phyloP scores from a whole-genome alignment of 805 yeast species.

The Wickerhamomyces chaumierensis region DNA sequence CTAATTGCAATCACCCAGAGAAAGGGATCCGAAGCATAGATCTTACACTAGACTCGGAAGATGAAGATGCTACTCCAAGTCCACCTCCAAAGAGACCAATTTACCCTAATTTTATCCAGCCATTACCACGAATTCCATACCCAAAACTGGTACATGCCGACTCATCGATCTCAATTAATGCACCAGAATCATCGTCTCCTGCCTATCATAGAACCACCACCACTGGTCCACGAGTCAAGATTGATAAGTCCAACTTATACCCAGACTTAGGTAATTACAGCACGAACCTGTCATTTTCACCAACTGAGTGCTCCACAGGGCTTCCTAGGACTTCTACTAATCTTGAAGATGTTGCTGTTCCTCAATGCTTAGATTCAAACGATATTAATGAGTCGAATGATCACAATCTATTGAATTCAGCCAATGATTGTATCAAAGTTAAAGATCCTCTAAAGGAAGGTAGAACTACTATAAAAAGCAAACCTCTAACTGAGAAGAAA shows the following conservation, averaged over 20 bases:
- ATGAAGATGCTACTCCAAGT: background rate
- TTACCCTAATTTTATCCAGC: background rate
- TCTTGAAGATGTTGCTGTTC: background rate
- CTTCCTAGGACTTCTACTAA: background rate
- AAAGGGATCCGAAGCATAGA: no score
- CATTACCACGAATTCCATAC: conserved; percentile 5
- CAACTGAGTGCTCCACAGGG: background rate
- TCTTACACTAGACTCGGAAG: background rate
- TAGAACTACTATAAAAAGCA: no score
- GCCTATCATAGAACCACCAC: conserved; percentile 18
- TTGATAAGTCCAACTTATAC: no score
- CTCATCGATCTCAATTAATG: conserved; percentile 6
- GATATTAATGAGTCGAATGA: no score
- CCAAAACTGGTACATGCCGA: conserved; percentile 1
- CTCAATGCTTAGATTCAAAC: no score
- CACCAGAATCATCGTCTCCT: conserved; percentile 19
- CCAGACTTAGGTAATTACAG: no score
- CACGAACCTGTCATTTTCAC: background rate
- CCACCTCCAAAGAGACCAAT: background rate
- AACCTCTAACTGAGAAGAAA: no score
- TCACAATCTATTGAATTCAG: no score
- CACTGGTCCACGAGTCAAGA: background rate
- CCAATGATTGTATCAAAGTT: no score
- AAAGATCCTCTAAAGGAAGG: no score
- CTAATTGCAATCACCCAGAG: no score